Evolutionary conservation across 2,329 filamentous ascomycete genomes (phyloP).

Genomic region (Clarireedia paspali): DNA sequence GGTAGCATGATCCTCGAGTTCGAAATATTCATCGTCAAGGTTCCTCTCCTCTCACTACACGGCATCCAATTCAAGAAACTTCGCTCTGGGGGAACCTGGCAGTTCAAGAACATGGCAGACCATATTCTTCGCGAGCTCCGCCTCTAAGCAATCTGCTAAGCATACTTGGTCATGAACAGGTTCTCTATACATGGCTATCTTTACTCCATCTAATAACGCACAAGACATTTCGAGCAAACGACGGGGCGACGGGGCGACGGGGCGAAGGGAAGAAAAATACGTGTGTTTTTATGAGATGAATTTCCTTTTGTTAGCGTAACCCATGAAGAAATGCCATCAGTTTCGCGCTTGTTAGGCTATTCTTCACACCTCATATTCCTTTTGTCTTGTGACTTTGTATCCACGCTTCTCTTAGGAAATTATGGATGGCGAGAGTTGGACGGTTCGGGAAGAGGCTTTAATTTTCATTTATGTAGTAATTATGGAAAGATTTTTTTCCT

Average conservation of each 20-base stretch:
- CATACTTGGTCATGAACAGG: background rate
- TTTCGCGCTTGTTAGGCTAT: background rate
- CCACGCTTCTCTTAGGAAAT: background rate
- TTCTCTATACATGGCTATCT: background rate
- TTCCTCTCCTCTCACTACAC: conserved; percentile 84
- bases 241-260: background rate
- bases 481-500: background rate
- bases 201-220: background rate
- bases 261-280: background rate
- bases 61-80: conserved; percentile 98
- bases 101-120: conserved; percentile 98
- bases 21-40: conserved; percentile 96
- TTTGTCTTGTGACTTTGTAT: background rate
- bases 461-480: conserved; percentile 7
- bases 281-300: conserved; percentile 3
- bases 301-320: conserved; percentile 2
- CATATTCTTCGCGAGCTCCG: conserved; percentile 83
- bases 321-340: conserved; percentile 1
- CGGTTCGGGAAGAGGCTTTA: background rate
- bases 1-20: conserved; percentile 80
- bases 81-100: conserved; percentile 81
- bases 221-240: background rate
- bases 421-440: background rate
- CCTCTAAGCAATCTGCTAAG: conserved; percentile 34
- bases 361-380: background rate